These are phyloP conservation scores for Fragaria nilgerrensis DNA, from an alignment of 306 rosid genomes.

Conservation along the genomic window DNA sequence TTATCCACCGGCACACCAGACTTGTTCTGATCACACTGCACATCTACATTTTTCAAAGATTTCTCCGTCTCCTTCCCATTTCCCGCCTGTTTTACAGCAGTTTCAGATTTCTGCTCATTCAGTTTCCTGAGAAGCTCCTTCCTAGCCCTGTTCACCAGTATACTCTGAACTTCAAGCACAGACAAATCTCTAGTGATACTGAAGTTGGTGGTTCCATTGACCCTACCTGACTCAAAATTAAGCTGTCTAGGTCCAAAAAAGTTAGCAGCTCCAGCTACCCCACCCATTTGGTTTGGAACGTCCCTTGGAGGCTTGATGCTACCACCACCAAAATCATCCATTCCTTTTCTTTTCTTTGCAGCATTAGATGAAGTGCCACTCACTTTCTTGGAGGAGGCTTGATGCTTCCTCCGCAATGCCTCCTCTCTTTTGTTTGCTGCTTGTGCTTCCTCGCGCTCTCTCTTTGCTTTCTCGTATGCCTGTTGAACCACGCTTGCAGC, in stretches of 20 bases:
- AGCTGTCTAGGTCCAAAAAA: constrained; percentile 29
- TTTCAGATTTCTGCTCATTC: constrained; percentile 34
- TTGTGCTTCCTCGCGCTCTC: constrained; percentile 87
- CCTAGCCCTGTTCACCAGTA: constrained; percentile 60
- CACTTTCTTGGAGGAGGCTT: constrained; percentile 47
- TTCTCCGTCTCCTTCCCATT: constrained; percentile 26
- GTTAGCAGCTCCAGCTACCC: constrained; percentile 34
- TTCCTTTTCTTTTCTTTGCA: constrained; percentile 63
- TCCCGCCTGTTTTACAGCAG: constrained; percentile 17
- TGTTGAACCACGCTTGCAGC: constrained; percentile 91
- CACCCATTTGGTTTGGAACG: constrained; percentile 37
- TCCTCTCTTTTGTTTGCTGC: constrained; percentile 66
- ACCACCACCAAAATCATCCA: constrained; percentile 40
- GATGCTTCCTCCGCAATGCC: constrained; percentile 54
- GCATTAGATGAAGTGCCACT: constrained; percentile 40
- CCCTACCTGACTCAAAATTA: constrained; percentile 23
- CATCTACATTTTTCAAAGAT: constrained; percentile 18
- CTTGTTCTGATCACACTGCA: background rate
- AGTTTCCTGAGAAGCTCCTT: constrained; percentile 56
- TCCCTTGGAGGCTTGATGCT: constrained; percentile 34
- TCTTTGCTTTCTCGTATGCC: constrained; percentile 87
- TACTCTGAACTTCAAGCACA: constrained; percentile 39
- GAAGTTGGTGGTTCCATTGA: constrained; percentile 27
- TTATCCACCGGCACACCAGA: constrained; percentile 3
- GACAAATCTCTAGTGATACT: constrained; percentile 35